phyloP scores from a whole-genome alignment of 768 basidiomycete species.

The Russula foetens region DNA sequence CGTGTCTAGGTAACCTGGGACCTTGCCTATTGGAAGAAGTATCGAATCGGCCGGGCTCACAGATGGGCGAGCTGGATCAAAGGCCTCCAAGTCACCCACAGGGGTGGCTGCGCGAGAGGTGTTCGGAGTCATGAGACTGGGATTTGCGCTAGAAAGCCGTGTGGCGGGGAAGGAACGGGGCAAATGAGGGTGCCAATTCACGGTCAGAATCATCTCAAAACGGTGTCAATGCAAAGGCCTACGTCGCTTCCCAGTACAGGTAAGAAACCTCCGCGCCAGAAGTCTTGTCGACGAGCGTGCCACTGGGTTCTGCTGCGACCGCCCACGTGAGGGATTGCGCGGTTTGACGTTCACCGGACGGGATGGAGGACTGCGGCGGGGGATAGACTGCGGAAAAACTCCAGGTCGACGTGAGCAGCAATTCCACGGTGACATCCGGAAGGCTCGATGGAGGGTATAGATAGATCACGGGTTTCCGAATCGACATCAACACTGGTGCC shows the following conservation, averaged over 20 bases:
- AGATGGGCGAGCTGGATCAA: constrained; percentile 3
- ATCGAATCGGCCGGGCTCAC: not conserved
- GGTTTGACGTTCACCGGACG: not conserved
- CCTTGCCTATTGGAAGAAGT: constrained; percentile 24
- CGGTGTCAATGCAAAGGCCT: not conserved
- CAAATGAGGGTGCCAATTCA: not conserved
- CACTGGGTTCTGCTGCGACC: constrained; percentile 1
- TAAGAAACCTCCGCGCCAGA: constrained; percentile 2
- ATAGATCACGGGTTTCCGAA: constrained; percentile 11
- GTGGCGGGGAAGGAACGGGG: not conserved
- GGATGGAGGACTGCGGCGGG: not conserved
- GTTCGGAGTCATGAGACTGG: not conserved
- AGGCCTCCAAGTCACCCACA: not conserved
- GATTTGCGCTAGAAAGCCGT: not conserved
- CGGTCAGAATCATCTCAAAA: not conserved
- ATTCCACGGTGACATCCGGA: not conserved
- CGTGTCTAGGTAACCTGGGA: constrained; percentile 34
- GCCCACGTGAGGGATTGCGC: not conserved
- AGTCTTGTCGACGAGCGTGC: constrained; percentile 1
- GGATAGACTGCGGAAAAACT: constrained; percentile 6
- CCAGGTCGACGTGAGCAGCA: not conserved
- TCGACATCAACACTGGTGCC: no score
- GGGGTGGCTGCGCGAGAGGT: not conserved
- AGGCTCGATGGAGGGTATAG: constrained; percentile 2
- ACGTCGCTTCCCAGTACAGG: constrained; percentile 12